phyloP scores from a whole-genome alignment of 768 basidiomycete genomes.

The Lyophyllum semitale region DNA sequence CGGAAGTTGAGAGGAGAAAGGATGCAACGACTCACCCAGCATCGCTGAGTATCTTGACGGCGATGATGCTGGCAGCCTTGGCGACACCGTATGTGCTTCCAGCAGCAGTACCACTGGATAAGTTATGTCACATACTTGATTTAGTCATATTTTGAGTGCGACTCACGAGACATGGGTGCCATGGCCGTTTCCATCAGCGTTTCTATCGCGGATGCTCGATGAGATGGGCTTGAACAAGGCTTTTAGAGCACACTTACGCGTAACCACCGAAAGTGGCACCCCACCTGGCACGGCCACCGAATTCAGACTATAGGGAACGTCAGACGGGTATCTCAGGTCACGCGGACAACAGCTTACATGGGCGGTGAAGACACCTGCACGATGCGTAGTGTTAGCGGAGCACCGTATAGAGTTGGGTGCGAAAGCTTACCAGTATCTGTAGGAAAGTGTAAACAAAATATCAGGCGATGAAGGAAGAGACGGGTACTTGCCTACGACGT shows the following conservation, averaged over 20 bases:
- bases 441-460: neutral
- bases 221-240: no score
- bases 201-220: slow-evolving; percentile 26
- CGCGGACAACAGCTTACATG: slow-evolving; percentile 5
- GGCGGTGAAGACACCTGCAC: slow-evolving; percentile 10
- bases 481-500: slow-evolving; percentile 38
- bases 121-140: neutral
- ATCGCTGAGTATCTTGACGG: slow-evolving; percentile 10
- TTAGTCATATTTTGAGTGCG: slow-evolving; percentile 19
- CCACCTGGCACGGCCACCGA: slow-evolving; percentile 42
- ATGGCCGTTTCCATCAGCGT: no score
- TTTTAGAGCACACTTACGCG: no score
- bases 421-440: slow-evolving; percentile 22
- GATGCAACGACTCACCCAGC: neutral
- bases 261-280: no score
- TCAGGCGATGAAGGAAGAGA: neutral
- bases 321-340: neutral
- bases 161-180: slow-evolving; percentile 42
- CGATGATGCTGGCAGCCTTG: slow-evolving; percentile 20
- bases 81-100: slow-evolving; percentile 37
- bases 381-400: neutral
- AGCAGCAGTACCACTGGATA: slow-evolving; percentile 31
- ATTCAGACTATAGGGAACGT: slow-evolving; percentile 27
- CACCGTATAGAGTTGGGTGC: no score
- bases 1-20: neutral